These are phyloP conservation scores for Tulasnella calospora DNA, from an alignment of 768 basidiomycete species.

Conservation along the genomic window DNA sequence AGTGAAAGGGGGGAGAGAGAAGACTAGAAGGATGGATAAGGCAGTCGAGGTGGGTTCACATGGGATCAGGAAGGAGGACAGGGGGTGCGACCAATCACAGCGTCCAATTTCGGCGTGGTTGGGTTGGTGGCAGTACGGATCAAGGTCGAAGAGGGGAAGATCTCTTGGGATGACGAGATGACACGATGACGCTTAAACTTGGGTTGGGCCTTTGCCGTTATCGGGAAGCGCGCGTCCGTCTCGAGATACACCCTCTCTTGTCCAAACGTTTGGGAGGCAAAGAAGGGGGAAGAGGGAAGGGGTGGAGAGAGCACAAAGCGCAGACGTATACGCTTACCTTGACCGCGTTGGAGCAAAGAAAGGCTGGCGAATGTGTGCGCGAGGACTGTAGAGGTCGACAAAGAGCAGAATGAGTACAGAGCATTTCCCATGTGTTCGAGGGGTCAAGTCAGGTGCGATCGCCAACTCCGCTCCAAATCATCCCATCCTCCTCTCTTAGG, in stretches of 20 bases:
- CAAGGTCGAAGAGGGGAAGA: neutral
- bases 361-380: neutral
- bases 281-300: neutral
- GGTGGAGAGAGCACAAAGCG: neutral
- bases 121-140: slow-evolving; percentile 4
- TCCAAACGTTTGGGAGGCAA: neutral
- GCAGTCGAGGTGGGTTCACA: neutral
- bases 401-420: neutral
- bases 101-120: neutral
- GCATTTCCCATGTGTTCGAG: neutral
- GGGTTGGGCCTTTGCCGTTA: neutral
- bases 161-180: slow-evolving; percentile 2
- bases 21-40: neutral
- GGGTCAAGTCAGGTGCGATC: neutral
- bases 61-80: neutral
- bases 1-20: neutral
- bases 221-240: slow-evolving; percentile 1
- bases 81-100: neutral
- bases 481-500: neutral
- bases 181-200: neutral
- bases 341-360: neutral
- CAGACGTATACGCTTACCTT: neutral
- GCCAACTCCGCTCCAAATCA: neutral
- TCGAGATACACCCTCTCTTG: slow-evolving; percentile 5
- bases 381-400: neutral